phyloP scores from a whole-genome alignment of 1,284 basidiomycete species.

The Cutaneotrichosporon dermatis region DNA sequence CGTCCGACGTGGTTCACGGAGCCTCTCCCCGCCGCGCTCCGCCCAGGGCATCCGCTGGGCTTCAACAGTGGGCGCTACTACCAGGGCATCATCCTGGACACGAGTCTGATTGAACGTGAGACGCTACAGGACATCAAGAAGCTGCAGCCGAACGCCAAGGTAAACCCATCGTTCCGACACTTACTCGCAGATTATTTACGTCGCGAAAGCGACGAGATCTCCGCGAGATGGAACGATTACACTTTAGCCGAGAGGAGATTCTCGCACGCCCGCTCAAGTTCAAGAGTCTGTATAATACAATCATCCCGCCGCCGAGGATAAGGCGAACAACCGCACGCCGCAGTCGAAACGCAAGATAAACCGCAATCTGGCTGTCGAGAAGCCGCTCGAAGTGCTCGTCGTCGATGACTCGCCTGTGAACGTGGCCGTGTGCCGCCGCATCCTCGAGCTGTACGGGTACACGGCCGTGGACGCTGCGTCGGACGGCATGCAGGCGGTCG shows the following conservation, averaged over 20 bases:
- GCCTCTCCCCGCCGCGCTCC: slow-evolving; percentile 16
- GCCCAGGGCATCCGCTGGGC: slow-evolving; percentile 20
- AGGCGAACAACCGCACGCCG: slow-evolving; percentile 6
- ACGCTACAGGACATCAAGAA: slow-evolving; percentile 18
- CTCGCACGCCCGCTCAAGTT: slow-evolving; percentile 43
- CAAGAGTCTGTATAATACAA: slow-evolving; percentile 29
- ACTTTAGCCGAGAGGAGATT: slow-evolving; percentile 29
- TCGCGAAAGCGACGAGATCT: slow-evolving; percentile 35
- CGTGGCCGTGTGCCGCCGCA: slow-evolving; percentile 37
- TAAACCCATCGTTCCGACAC: neutral
- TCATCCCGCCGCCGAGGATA: slow-evolving; percentile 8
- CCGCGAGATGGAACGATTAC: slow-evolving; percentile 19
- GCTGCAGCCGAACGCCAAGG: slow-evolving; percentile 31
- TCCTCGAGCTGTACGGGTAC: slow-evolving; percentile 44
- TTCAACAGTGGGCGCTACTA: slow-evolving; percentile 22
- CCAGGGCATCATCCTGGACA: slow-evolving; percentile 30
- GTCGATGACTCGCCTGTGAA: slow-evolving; percentile 48
- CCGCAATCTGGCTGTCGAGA: slow-evolving; percentile 13
- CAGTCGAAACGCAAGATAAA: slow-evolving; percentile 11
- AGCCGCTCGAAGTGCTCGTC: slow-evolving; percentile 39
- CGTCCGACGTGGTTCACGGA: slow-evolving; percentile 30
- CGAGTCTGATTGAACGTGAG: slow-evolving; percentile 14
- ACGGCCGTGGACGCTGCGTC: slow-evolving; percentile 29
- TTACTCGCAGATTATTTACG: slow-evolving; percentile 28
- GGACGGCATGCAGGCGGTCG: slow-evolving; percentile 40